A percentile compares a stretch with the other conserved stretches of the same genome.
Conservation (phyloP, 225 moss, liverwort and hornwort genomes). For the Anthoceros angustus region DNA sequence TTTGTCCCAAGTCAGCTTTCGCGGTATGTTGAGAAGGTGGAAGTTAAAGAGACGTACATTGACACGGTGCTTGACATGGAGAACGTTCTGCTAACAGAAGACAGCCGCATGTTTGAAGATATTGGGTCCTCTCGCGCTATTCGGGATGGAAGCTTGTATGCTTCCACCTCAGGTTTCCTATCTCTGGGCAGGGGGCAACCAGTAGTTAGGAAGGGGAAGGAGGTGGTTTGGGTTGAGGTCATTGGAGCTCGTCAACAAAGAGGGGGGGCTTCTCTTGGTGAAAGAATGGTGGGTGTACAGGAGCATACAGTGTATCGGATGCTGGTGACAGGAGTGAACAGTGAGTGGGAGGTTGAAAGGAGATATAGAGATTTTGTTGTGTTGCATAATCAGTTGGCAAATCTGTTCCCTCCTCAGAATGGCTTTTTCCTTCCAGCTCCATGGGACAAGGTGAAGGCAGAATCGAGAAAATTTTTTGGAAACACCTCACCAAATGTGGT, state of each 20-base stretch:
- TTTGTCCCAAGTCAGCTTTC: slow-evolving; percentile 42
- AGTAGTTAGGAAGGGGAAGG: slow-evolving; percentile 24
- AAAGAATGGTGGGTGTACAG: slow-evolving; percentile 87
- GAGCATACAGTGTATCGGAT: slow-evolving; percentile 80
- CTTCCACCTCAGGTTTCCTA: slow-evolving; percentile 46
- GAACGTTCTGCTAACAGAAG: slow-evolving; percentile 65
- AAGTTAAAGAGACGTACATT: slow-evolving; percentile 86
- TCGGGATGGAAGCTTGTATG: slow-evolving; percentile 58
- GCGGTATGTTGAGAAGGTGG: slow-evolving; percentile 79
- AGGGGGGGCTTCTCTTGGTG: slow-evolving; percentile 86
- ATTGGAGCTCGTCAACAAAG: slow-evolving; percentile 71
- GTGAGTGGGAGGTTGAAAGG: slow-evolving; percentile 82
- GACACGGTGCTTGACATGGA: slow-evolving; percentile 97
- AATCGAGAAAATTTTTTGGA: slow-evolving; percentile 82
- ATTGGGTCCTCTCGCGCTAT: slow-evolving; percentile 22
- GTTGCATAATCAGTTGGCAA: slow-evolving; percentile 57
- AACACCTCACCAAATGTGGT: slow-evolving; percentile 93
- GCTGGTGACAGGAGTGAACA: slow-evolving; percentile 44
- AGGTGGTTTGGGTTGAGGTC: slow-evolving; percentile 77
- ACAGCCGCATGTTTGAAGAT: slow-evolving; percentile 40
- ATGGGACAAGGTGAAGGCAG: slow-evolving; percentile 72
- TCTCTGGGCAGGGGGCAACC: slow-evolving; percentile 14
- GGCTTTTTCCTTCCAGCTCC: slow-evolving; percentile 49
- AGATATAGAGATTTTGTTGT: slow-evolving; percentile 84
- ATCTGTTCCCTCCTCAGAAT: slow-evolving; percentile 32